These are phyloP conservation scores for Rhizopus sp. DNA, from an alignment of 371 early-diverging fungal species.

Conservation along the genomic window DNA sequence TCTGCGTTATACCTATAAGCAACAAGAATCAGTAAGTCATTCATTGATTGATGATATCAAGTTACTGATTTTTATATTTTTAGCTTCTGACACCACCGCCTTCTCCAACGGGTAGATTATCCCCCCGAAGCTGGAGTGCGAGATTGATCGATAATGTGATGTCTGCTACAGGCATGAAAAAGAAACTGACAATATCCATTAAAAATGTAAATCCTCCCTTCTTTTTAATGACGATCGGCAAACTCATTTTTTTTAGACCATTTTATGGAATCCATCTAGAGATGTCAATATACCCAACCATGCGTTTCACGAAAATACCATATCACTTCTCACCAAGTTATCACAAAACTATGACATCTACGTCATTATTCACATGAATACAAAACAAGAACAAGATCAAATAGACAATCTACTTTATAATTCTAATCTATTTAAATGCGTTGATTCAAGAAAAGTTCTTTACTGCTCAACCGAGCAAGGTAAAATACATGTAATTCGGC, in stretches of 20 bases:
- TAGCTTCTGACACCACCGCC: slow-evolving; percentile 17
- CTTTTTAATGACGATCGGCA: not conserved
- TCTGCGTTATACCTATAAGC: too few relatives aligned
- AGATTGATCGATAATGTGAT: slow-evolving; percentile 32
- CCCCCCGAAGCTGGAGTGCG: slow-evolving; percentile 30
- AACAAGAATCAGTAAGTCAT: not conserved
- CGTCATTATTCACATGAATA: slow-evolving; percentile 39
- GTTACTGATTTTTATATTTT: too few relatives aligned
- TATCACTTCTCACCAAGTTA: slow-evolving; percentile 23
- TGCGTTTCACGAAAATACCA: slow-evolving; percentile 46
- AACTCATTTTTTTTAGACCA: slow-evolving; percentile 25
- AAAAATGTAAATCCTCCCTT: slow-evolving; percentile 39
- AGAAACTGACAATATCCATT: slow-evolving; percentile 39
- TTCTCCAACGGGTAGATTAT: slow-evolving; percentile 11
- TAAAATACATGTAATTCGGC: slow-evolving; percentile 42
- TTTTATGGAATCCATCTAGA: slow-evolving; percentile 52
- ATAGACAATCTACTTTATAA: slow-evolving; percentile 34
- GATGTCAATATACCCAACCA: slow-evolving; percentile 48
- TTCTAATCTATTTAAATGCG: slow-evolving; percentile 13
- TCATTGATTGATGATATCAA: not conserved
- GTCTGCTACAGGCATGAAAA: slow-evolving; percentile 21
- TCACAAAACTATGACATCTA: slow-evolving; percentile 42
- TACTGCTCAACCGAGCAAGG: slow-evolving; percentile 45
- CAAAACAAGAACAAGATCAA: slow-evolving; percentile 34
- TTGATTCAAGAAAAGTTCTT: slow-evolving; percentile 29